phyloP scores from a whole-genome alignment of 495 filamentous ascomycete genomes.

The Monascus purpureus region DNA sequence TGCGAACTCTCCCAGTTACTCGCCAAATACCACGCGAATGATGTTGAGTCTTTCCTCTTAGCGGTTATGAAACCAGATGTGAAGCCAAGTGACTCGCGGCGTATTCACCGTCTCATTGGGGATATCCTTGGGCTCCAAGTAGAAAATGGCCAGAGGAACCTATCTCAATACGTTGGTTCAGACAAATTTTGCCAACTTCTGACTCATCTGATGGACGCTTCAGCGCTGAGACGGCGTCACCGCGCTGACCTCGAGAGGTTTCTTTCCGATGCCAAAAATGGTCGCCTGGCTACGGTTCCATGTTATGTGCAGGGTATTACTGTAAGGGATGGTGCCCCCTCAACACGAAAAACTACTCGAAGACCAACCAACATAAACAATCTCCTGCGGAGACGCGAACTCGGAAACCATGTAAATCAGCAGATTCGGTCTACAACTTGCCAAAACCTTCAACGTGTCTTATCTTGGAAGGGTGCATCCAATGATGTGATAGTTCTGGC shows the following conservation, averaged over 20 bases:
- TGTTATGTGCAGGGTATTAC: constrained; percentile 2
- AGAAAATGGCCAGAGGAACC: not conserved
- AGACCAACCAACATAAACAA: constrained; percentile 1
- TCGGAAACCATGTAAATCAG: constrained; percentile 4
- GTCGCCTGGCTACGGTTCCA: constrained; percentile 5
- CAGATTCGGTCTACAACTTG: constrained; percentile 8
- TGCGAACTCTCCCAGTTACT: constrained; percentile 2
- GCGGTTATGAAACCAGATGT: not conserved
- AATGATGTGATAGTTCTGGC: constrained; percentile 33
- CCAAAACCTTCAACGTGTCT: constrained; percentile 19
- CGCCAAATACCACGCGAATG: not conserved
- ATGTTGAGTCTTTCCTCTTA: not conserved
- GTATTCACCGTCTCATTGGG: not conserved
- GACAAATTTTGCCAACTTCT: constrained; percentile 1
- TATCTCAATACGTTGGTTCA: not conserved
- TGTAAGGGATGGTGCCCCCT: not conserved
- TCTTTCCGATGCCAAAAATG: constrained; percentile 7
- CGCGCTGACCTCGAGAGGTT: constrained; percentile 7
- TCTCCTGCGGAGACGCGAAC: constrained; percentile 15
- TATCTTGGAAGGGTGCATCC: constrained; percentile 37
- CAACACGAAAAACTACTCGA: not conserved
- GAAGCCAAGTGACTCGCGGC: not conserved
- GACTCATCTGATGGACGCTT: constrained; percentile 2
- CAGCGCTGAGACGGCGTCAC: constrained; percentile 3
- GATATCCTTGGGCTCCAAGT: not conserved